A percentile compares a stretch with the other conserved stretches of the same genome.
Evolutionary conservation across 306 rosid genomes (phyloP).

Genomic region (Elaeagnus macrophylla): DNA sequence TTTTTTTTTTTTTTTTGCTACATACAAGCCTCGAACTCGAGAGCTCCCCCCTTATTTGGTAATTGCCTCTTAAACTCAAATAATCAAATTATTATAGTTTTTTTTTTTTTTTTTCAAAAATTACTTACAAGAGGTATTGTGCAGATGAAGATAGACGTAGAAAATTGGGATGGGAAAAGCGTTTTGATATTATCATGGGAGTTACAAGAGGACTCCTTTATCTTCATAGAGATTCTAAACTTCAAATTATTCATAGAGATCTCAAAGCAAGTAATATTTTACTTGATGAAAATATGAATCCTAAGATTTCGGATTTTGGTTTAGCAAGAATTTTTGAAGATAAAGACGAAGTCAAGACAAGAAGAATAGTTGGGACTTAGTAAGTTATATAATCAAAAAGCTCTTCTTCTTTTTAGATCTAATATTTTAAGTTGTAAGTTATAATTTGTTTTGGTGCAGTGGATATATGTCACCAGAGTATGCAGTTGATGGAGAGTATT

Average conservation of each 20-base stretch:
- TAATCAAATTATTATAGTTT: neutral
- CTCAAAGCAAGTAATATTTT: conserved; percentile 15
- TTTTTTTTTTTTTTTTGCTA: no score
- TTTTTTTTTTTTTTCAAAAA: no score
- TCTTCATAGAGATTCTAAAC: conserved; percentile 15
- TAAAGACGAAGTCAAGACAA: conserved; percentile 3
- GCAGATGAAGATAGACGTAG: conserved; percentile 7
- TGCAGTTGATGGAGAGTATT: conserved; percentile 14
- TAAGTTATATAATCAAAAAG: neutral
- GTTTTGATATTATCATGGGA: conserved; percentile 5
- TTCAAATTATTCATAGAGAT: conserved; percentile 17
- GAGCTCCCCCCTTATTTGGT: no score
- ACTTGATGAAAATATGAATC: conserved; percentile 6
- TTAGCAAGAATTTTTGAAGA: conserved; percentile 13
- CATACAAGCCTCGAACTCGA: no score
- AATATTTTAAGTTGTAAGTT: neutral
- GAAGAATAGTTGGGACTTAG: conserved; percentile 17
- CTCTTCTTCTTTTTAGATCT: neutral
- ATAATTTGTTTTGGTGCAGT: conserved; percentile 1
- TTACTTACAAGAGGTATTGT: neutral
- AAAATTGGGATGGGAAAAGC: neutral
- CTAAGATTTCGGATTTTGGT: conserved; percentile 23
- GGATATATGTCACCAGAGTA: conserved; percentile 22
- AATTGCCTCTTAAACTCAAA: neutral
- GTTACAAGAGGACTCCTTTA: conserved; percentile 18